Base-by-base conservation (phyloP, 768 basidiomycete genomes). In the Lactarius deliciosus region DNA sequence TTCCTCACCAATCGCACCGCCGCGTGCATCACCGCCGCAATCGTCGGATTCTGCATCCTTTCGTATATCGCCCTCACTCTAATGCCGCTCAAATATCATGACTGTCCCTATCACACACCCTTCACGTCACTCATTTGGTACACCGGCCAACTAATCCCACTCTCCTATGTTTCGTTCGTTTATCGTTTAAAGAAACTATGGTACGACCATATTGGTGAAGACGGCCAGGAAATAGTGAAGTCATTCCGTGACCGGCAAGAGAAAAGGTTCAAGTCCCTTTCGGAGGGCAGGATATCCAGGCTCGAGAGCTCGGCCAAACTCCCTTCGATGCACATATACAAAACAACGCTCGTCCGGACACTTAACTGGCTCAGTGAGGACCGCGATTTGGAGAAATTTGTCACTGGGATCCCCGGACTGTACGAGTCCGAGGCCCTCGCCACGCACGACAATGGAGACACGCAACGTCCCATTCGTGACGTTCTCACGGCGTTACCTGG, bases 71-170 rank as follows among this genome's bases (percentile, higher is more conserved):
- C 32, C 7, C 38, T 53, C 18, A 36, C 53, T 30, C 36, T 63
- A 16, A 41, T 56, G 28, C 62, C 62, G 16, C 16, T 57, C 9
- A 11, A 32, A 32, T 5, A 25, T 6, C 40, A 16, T 6, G 40
- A 63, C 20, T 38, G 30, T 25, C 55, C 62, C 11, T 63, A 63
- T 40, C 15, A 40, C 30, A 32, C 8, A 45, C 55, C 62, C 0
- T n/a, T 30, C 6, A 41, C 62, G 50, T 13, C 60, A 3, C n/a
- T 54, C n/a, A 32, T 61, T 15, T 61, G 60, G 60, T 61, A 47
- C 45, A 6, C 5, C n/a, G 2, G 1, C 3, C 45, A 47, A 47
- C 15, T 16, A 6, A 1, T 41, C 5, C 16, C 40, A 41, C 40
- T 41, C 40, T 5, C 6, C 16, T 7, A 16, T 16, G 15, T 41